These are phyloP conservation scores for Gossypium armourianum DNA, from an alignment of 441 rosid genomes.

Conservation along the genomic window DNA sequence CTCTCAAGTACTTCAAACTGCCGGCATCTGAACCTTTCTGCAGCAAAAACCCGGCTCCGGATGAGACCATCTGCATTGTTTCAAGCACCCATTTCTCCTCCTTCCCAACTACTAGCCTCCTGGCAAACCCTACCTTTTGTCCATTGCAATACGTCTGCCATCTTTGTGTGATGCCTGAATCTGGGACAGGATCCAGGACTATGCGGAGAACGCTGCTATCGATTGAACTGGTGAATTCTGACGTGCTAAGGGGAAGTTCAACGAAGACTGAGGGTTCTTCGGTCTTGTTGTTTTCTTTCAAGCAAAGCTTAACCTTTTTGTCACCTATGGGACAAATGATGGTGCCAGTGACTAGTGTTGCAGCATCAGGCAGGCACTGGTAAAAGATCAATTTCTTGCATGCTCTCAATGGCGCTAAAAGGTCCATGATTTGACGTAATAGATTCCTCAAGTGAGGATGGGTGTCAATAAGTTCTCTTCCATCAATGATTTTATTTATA, in stretches of 20 bases:
- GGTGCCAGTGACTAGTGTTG: slow-evolving; percentile 19
- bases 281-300: slow-evolving; percentile 15
- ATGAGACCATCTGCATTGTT: slow-evolving; percentile 15
- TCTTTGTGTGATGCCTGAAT: neutral
- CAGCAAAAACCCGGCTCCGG: slow-evolving; percentile 24
- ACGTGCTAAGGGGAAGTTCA: slow-evolving; percentile 18
- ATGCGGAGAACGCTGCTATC: slow-evolving; percentile 8
- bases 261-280: slow-evolving; percentile 10
- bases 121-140: slow-evolving; percentile 19
- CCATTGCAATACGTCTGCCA: slow-evolving; percentile 27
- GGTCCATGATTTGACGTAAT: slow-evolving; percentile 9
- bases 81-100: slow-evolving; percentile 18
- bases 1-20: slow-evolving; percentile 23
- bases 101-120: slow-evolving; percentile 6
- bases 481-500: neutral
- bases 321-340: slow-evolving; percentile 21
- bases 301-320: slow-evolving; percentile 14
- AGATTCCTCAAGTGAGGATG: slow-evolving; percentile 9
- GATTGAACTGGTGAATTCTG: slow-evolving; percentile 14
- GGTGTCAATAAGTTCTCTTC: neutral
- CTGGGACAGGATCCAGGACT: slow-evolving; percentile 15
- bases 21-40: slow-evolving; percentile 7
- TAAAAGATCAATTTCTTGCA: slow-evolving; percentile 10
- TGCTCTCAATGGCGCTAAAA: slow-evolving; percentile 10
- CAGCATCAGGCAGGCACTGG: neutral